Conservation (phyloP, 2,329 filamentous ascomycete genomes). For the Aspergillus nomiae region DNA sequence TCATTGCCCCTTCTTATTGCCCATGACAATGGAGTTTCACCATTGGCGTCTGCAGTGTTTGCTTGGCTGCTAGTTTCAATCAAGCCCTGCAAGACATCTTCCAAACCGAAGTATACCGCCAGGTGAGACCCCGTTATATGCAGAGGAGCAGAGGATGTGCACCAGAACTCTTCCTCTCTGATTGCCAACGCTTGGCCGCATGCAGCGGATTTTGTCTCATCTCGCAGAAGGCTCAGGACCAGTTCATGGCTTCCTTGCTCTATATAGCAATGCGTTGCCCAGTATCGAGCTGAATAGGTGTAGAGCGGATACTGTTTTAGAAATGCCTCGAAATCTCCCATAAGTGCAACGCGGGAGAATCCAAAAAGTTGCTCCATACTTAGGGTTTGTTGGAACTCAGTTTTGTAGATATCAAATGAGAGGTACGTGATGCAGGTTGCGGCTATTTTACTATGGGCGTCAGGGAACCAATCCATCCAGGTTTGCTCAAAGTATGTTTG, state of each 20-base stretch:
- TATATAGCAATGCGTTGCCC: background rate
- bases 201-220: background rate
- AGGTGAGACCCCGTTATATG: background rate
- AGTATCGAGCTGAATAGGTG: background rate
- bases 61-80: background rate
- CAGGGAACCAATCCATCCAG: conserved; percentile 11
- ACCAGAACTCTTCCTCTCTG: background rate
- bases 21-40: background rate
- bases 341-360: background rate
- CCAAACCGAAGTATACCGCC: background rate
- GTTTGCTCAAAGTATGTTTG: conserved; percentile 32
- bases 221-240: conserved; percentile 1
- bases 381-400: no score
- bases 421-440: conserved; percentile 23
- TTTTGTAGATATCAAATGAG: conserved; percentile 16
- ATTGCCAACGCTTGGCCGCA: background rate
- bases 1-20: background rate
- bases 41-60: background rate
- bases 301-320: background rate
- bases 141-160: background rate
- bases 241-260: background rate
- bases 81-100: background rate
- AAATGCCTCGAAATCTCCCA: background rate
- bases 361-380: no score
- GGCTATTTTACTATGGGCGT: conserved; percentile 16